Evolutionary conservation across 495 filamentous ascomycete species (phyloP).

Genomic region (Poronia punctata): DNA sequence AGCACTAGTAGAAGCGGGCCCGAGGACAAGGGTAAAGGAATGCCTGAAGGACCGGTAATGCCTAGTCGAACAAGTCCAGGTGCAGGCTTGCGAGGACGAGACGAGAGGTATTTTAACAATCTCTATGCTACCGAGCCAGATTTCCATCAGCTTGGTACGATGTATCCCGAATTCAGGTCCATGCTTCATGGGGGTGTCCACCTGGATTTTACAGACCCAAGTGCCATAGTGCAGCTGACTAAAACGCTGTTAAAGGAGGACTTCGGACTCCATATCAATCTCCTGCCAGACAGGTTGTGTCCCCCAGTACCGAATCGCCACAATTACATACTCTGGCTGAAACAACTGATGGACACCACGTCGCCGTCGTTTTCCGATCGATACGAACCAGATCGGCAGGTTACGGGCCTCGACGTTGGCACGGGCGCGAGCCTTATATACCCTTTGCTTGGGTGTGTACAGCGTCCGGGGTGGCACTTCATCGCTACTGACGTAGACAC

Average conservation of each 20-base stretch:
- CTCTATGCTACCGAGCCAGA: constrained; percentile 29
- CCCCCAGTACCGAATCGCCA: constrained; percentile 83
- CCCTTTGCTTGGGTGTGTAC: constrained; percentile 68
- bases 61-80: background rate
- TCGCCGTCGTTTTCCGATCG: constrained; percentile 43
- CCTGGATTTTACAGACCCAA: constrained; percentile 77
- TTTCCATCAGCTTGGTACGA: constrained; percentile 28
- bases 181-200: constrained; percentile 53
- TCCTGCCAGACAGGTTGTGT: constrained; percentile 75
- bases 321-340: constrained; percentile 89
- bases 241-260: constrained; percentile 69
- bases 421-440: constrained; percentile 90
- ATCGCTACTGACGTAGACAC: constrained; percentile 79
- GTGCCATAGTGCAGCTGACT: constrained; percentile 72
- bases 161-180: constrained; percentile 25
- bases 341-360: constrained; percentile 75
- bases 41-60: no score
- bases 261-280: constrained; percentile 62
- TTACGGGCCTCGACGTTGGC: constrained; percentile 80
- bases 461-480: constrained; percentile 64
- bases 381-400: constrained; percentile 31
- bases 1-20: background rate
- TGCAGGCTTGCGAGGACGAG: background rate
- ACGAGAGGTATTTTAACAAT: constrained; percentile 29
- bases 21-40: background rate